These are phyloP conservation scores for Nothomitra cinnamomea DNA, from an alignment of 2,329 filamentous ascomycete genomes.

Conservation along the genomic window DNA sequence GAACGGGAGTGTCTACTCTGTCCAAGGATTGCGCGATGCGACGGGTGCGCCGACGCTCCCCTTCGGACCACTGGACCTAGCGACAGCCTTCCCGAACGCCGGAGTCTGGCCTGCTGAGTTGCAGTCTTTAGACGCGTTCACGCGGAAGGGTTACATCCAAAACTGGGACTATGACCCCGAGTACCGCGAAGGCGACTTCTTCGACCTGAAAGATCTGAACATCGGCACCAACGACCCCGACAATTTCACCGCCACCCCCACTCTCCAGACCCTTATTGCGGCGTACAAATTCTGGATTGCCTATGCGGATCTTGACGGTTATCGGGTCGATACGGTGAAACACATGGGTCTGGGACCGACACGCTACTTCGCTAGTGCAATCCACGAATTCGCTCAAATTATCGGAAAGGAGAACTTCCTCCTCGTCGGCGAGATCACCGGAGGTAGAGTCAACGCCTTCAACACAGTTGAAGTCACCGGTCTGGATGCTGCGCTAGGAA, in stretches of 20 bases:
- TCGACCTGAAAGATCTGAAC: slow-evolving; percentile 12
- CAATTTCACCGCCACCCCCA: slow-evolving; percentile 9
- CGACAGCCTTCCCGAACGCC: slow-evolving; percentile 7
- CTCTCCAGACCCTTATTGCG: slow-evolving; percentile 10
- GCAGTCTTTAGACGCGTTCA: slow-evolving; percentile 10
- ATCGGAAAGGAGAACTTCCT: slow-evolving; percentile 47
- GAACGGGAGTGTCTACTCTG: slow-evolving; percentile 7
- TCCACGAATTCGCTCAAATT: slow-evolving; percentile 38
- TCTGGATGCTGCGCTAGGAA: slow-evolving; percentile 14
- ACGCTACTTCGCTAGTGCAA: slow-evolving; percentile 37
- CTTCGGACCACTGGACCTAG: slow-evolving; percentile 5
- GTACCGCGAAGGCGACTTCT: slow-evolving; percentile 14
- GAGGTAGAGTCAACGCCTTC: slow-evolving; percentile 22
- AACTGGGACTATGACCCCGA: slow-evolving; percentile 13
- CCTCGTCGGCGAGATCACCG: slow-evolving; percentile 45
- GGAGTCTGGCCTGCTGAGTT: slow-evolving; percentile 15
- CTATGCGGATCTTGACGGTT: slow-evolving; percentile 48
- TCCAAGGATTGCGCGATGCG: slow-evolving; percentile 10
- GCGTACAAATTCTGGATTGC: slow-evolving; percentile 25
- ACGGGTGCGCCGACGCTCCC: slow-evolving; percentile 8
- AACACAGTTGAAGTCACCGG: slow-evolving; percentile 13
- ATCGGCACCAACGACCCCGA: slow-evolving; percentile 9
- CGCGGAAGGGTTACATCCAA: slow-evolving; percentile 11
- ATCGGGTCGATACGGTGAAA: slow-evolving; percentile 49
- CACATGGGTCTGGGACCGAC: slow-evolving; percentile 45